Base-by-base conservation (phyloP, 768 basidiomycete genomes). In the Daedaleopsis nitida region DNA sequence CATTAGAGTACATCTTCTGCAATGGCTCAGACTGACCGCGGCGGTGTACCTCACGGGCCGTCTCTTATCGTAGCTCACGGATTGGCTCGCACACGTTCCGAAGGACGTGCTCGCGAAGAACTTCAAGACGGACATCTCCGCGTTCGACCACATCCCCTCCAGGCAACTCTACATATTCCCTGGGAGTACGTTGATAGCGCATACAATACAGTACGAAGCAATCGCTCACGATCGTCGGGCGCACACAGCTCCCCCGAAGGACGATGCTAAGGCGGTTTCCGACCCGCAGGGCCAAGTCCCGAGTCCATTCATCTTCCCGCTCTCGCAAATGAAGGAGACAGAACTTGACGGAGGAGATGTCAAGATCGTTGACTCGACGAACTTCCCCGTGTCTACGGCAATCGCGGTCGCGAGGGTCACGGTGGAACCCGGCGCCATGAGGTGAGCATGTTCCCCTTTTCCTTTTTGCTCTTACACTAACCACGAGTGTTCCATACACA, bases 61-160 rank as follows among this genome's bases (percentile, higher is more conserved):
- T 3, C 27, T 32, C 27, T 32, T 24, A 39, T 19, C 32, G 35
- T 59, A 55, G 58, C 73, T 86, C 21, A 82, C 86, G 60, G 87
- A 89, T 61, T 89, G 88, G 86, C 74, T 88, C 23, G 77, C 87
- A 3, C 88, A 89, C 65, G 76, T 83, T 14, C 84, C 85, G n/a
- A 78, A 80, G 63, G 78, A 80, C 45, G 82, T 86, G 0, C 72
- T 88, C 1, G 85, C 85, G 17, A 87, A 87, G 74, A 89, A 88
- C 70, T 88, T 89, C 68, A 79, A 81, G 38, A 68, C 77, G 5
- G 66, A 72, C 48, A 75, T 76, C 5, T 73, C 81, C 38, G 75
- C 79, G 4, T 86, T 86, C 58, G 77, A 86, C 58, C 75, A 83
- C 43, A 81, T 88, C 38, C 85, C 86, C 1, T 72, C 77, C 42